These are phyloP conservation scores for Cicer judaicum DNA, from an alignment of 306 rosid genomes.

Conservation along the genomic window DNA sequence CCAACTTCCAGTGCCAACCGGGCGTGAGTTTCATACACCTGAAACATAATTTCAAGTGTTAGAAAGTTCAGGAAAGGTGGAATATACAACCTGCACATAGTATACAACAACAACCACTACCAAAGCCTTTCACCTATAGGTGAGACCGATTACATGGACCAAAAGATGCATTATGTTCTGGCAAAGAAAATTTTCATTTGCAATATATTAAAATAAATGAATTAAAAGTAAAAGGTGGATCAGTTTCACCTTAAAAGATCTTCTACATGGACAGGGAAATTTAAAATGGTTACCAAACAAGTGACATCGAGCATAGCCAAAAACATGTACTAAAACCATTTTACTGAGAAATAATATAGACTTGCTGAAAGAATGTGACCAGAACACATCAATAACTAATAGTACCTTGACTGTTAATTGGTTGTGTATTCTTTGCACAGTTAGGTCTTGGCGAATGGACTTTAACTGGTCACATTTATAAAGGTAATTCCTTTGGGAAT, in stretches of 20 bases:
- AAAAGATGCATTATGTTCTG: conserved; percentile 22
- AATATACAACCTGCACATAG: not conserved
- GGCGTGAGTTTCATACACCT: conserved; percentile 99
- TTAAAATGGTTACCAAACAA: not conserved
- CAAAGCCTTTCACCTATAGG: conserved; percentile 7
- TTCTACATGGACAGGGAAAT: not conserved
- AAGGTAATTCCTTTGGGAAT: conserved; percentile 88
- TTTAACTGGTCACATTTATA: conserved; percentile 95
- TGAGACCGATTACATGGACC: not conserved
- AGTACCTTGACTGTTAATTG: conserved; percentile 89
- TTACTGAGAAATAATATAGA: conserved; percentile 48
- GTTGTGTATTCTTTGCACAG: conserved; percentile 90
- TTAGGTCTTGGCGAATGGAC: conserved; percentile 98
- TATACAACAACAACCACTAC: conserved; percentile 7
- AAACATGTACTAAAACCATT: conserved; percentile 55
- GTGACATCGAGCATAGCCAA: conserved; percentile 16
- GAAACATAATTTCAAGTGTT: conserved; percentile 41
- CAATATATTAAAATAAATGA: conserved; percentile 1
- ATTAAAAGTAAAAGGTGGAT: not conserved
- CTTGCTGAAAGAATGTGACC: not conserved
- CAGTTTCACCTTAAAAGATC: conserved; percentile 4
- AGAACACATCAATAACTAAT: conserved; percentile 38
- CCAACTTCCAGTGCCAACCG: conserved; percentile 89
- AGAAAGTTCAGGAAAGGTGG: conserved; percentile 14
- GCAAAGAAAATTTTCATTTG: not conserved